Evolutionary conservation across 2,329 filamentous ascomycete species (phyloP).

Genomic region (Pseudopyrenochaeta lycopersici): DNA sequence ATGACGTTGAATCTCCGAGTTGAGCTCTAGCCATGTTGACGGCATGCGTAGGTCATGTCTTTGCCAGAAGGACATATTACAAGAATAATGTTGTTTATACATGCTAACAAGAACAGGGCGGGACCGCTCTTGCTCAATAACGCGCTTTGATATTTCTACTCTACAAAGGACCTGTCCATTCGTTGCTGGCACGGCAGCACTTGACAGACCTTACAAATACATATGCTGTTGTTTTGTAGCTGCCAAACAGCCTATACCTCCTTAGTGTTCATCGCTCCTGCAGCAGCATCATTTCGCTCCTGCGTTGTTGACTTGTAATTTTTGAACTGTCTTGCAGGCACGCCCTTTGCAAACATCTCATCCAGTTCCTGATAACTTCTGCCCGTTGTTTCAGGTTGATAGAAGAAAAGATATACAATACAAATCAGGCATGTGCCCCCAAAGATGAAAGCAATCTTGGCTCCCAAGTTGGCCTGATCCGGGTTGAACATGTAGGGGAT

Average conservation of each 20-base stretch:
- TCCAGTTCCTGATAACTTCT: slow-evolving; percentile 60
- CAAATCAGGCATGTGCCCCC: slow-evolving; percentile 25
- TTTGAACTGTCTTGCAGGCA: slow-evolving; percentile 44
- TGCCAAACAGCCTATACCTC: background rate
- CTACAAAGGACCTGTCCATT: too few relatives aligned
- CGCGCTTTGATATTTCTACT: too few relatives aligned
- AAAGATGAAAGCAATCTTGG: slow-evolving; percentile 52
- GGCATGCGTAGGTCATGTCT: too few relatives aligned
- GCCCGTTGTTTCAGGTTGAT: slow-evolving; percentile 64
- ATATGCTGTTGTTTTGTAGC: too few relatives aligned
- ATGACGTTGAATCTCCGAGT: too few relatives aligned
- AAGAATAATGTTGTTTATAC: too few relatives aligned
- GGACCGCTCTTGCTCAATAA: too few relatives aligned
- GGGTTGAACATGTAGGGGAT: slow-evolving; percentile 51
- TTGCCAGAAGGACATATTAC: too few relatives aligned
- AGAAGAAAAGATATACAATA: background rate
- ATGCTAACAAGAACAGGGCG: too few relatives aligned
- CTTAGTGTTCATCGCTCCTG: background rate
- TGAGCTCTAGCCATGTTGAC: too few relatives aligned
- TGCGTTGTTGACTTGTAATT: background rate
- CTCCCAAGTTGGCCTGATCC: slow-evolving; percentile 46
- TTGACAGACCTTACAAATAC: too few relatives aligned
- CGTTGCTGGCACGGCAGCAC: too few relatives aligned
- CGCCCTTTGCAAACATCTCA: slow-evolving; percentile 39
- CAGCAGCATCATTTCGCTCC: background rate